These are phyloP conservation scores for Dimocarpus longan DNA, from an alignment of 345 rosid species.

Conservation along the genomic window DNA sequence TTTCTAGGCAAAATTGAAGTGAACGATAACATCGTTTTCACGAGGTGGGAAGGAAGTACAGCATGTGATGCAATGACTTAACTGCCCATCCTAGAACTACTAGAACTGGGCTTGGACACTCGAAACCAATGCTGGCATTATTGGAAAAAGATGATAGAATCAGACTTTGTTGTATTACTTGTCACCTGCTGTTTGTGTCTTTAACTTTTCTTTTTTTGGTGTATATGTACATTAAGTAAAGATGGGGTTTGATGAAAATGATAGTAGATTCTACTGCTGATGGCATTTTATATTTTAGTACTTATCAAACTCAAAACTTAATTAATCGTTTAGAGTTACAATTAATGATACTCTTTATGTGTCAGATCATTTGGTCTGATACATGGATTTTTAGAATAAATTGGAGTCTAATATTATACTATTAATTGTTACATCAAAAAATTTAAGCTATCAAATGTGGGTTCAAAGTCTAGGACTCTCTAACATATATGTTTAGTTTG, in stretches of 20 bases:
- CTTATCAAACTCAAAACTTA: too few relatives aligned
- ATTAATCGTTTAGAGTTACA: too few relatives aligned
- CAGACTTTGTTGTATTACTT: too few relatives aligned
- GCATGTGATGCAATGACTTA: slow-evolving; percentile 15
- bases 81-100: slow-evolving; percentile 11
- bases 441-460: too few relatives aligned
- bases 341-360: too few relatives aligned
- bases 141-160: neutral
- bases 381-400: too few relatives aligned
- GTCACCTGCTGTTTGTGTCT: too few relatives aligned
- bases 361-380: too few relatives aligned
- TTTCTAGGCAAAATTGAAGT: slow-evolving; percentile 22
- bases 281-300: neutral
- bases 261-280: neutral
- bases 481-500: neutral
- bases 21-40: slow-evolving; percentile 19
- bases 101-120: neutral
- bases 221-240: too few relatives aligned
- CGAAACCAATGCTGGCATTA: neutral
- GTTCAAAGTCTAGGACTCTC: too few relatives aligned
- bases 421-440: neutral
- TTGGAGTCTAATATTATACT: too few relatives aligned
- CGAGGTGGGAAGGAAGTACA: neutral
- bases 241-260: neutral
- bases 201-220: too few relatives aligned